Percentiles rank a stretch among this genome's conserved stretches.
Evolutionary conservation across 1,284 basidiomycete genomes (phyloP).

Genomic region (Albatrellus sp.): DNA sequence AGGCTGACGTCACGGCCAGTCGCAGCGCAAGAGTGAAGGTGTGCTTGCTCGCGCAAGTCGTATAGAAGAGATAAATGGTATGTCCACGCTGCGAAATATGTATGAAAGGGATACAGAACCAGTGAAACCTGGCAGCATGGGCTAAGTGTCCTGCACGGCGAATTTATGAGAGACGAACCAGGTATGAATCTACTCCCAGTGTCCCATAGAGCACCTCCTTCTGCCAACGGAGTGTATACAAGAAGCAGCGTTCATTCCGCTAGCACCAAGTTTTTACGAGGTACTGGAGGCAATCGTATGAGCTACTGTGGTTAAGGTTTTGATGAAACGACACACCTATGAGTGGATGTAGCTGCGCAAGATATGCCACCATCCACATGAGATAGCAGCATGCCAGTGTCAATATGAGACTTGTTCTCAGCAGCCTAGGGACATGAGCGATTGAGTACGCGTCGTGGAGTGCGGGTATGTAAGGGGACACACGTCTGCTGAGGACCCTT

Average conservation of each 20-base stretch:
- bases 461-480: slow-evolving; percentile 19
- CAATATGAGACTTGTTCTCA: slow-evolving; percentile 70
- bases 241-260: slow-evolving; percentile 5
- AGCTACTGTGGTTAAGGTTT: slow-evolving; percentile 1
- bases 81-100: too few relatives aligned
- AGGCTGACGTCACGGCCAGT: too few relatives aligned
- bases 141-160: too few relatives aligned
- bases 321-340: slow-evolving; percentile 44
- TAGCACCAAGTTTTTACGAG: slow-evolving; percentile 9
- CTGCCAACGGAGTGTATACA: too few relatives aligned
- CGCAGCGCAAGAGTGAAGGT: too few relatives aligned
- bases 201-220: too few relatives aligned
- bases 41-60: too few relatives aligned
- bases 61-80: too few relatives aligned
- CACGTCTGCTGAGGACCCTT: slow-evolving; percentile 86
- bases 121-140: too few relatives aligned
- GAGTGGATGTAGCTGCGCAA: slow-evolving; percentile 84
- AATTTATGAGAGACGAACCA: too few relatives aligned
- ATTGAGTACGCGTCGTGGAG: background rate
- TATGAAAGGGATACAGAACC: too few relatives aligned
- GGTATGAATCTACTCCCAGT: too few relatives aligned
- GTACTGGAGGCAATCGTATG: slow-evolving; percentile 15
- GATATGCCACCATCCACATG: slow-evolving; percentile 91
- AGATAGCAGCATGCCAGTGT: slow-evolving; percentile 76
- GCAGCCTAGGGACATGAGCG: slow-evolving; percentile 38